Evolutionary conservation across 768 basidiomycete species (phyloP).

Genomic region (Tulasnella sp.): DNA sequence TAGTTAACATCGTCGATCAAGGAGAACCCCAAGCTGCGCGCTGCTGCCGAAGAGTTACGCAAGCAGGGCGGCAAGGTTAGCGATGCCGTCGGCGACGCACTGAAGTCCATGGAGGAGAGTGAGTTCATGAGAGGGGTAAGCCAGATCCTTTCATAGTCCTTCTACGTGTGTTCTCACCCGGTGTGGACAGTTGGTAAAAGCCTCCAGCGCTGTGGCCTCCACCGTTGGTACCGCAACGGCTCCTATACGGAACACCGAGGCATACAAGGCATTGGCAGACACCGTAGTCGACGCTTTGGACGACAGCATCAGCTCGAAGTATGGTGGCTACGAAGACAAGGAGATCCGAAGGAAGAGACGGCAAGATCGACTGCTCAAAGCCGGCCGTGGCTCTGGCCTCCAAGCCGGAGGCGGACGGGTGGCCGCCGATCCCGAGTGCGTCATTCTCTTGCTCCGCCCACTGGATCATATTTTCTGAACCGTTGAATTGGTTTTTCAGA

Average conservation of each 20-base stretch:
- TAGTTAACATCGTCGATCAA: conserved; percentile 93
- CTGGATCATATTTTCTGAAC: not conserved
- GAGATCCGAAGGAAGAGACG: conserved; percentile 80
- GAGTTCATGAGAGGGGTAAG: conserved; percentile 81
- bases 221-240: conserved; percentile 88
- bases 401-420: conserved; percentile 49
- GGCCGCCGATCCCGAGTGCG: conserved; percentile 77
- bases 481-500: conserved; percentile 40
- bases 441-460: conserved; percentile 28
- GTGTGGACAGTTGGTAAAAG: conserved; percentile 66
- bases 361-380: conserved; percentile 76
- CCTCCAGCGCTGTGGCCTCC: conserved; percentile 78
- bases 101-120: conserved; percentile 92
- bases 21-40: conserved; percentile 87
- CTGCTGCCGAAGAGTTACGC: conserved; percentile 88
- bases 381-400: conserved; percentile 65
- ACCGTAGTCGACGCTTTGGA: conserved; percentile 89
- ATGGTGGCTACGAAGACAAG: conserved; percentile 94
- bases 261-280: conserved; percentile 88
- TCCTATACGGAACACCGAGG: conserved; percentile 92
- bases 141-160: conserved; percentile 25
- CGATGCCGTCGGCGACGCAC: conserved; percentile 88
- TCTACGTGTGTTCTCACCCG: not conserved
- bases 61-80: conserved; percentile 86
- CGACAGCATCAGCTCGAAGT: conserved; percentile 87